Base-by-base conservation (phyloP, 2,329 filamentous ascomycete species). In the Chaetomium strumarium region DNA sequence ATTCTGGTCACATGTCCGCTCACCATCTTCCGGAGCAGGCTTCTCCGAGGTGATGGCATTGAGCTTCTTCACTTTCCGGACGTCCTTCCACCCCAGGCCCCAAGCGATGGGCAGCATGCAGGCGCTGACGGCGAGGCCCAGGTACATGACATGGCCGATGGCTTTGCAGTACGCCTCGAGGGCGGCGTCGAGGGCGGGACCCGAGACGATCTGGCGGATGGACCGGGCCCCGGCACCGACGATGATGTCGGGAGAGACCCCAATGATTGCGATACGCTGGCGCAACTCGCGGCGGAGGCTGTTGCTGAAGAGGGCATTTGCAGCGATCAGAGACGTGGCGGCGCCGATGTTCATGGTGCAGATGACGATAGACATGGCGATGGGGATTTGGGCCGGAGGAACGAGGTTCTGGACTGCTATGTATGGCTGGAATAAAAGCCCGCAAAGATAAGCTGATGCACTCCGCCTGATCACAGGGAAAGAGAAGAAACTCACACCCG, bases 241-340 rank as follows among this genome's bases (percentile, higher is more conserved):
- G 47, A 49, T 34, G 14, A 43, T 17, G 9, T 42, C 40, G 19
- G 39, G 47, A 13, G 29, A 7, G 3, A 43, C 5, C 5, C 47
- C 31, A 12, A 37, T 43, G 2, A 9, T 7, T 4, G 19, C 11
- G 24, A 37, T n/a, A 5, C 31, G 38, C 17, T 29, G 7, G 17
- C 36, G 38, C 12, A 49, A 49, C 19, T 52, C n/a, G 2, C 31
- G 5, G 14, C 29, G 49, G 16, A 58, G 46, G n/a, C 42, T 34
- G 34, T 55, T 44, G 59, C 60, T 52, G 54, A 65, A 54, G 48
- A 58, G 49, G 60, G 59, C 42, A 47, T 62, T 52, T 37, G 55
- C 51, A 41, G 58, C 51, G 39, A 55, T 36, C 45, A 58, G 52
- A 34, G 52, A 17, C 40, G 57, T 31, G 16, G 51, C 51, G 46